Evolutionary conservation across 257 asterid genomes (phyloP), one percentile per base, ranked within the genome.

Genomic region (Solanum phureja): DNA sequence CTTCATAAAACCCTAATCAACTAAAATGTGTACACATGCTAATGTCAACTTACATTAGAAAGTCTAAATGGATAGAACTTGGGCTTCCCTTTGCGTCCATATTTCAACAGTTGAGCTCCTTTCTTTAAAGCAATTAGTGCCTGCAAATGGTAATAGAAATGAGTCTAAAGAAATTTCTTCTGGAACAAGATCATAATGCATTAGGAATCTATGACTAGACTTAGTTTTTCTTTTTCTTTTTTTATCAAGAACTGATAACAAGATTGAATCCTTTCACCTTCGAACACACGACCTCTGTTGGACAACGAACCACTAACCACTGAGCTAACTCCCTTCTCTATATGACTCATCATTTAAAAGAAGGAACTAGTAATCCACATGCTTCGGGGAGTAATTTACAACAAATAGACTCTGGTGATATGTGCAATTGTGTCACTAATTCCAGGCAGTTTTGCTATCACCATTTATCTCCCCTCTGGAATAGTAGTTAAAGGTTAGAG

Each of bases 21-120:
- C 66, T 24, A n/a, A 14, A 35, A 56, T 40, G 76, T 10, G 81
- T 24, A 31, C 44, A 60, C 31, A 34, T 46, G 69, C 27, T 19
- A 88, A 42, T 83, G 71, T 46, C 44, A 86, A 91, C 98, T 95
- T 92, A 96, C 99, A 68, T 82, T 87, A 83, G 99, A 95, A 88
- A 96, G 94, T 92, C 97, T 91, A 89, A 96, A 95, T 10, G 98
- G 98, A 90, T 91, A 96, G 90, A 94, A 91, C 90, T 96, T 96
- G 38, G 99, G 99, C 89, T 94, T 94, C 89, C 99, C 99, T 90
- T 96, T 95, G 83, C 98, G 98, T 62, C 99, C 97, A 94, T 94
- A 95, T 88, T 95, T 95, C 79, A 96, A 96, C 89, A 96, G 91
- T 85, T 93, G 99, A 90, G 98, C 93, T 88, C 98, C 98, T 92